These are phyloP conservation scores for Solanum verrucosum DNA, from an alignment of 257 asterid genomes.

Conservation along the genomic window DNA sequence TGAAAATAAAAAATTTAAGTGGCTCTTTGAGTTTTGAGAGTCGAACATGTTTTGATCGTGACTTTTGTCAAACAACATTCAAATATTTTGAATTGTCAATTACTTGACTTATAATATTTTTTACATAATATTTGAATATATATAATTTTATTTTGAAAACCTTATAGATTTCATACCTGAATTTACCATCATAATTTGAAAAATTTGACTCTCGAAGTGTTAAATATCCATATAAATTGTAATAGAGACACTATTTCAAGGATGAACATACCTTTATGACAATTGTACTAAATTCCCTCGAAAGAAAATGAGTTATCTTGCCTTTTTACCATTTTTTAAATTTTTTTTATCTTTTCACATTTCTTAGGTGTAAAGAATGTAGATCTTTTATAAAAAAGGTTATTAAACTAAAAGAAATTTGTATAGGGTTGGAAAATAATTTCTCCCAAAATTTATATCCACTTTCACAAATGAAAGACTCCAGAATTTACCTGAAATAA, in stretches of 20 bases:
- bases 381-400: not conserved
- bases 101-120: too few relatives aligned
- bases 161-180: not conserved
- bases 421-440: not conserved
- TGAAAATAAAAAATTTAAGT: too few relatives aligned
- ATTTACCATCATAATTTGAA: not conserved
- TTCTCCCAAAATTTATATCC: not conserved
- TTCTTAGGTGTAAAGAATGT: too few relatives aligned
- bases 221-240: not conserved
- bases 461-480: not conserved
- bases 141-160: too few relatives aligned
- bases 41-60: too few relatives aligned
- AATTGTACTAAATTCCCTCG: not conserved
- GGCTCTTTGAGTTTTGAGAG: too few relatives aligned
- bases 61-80: too few relatives aligned
- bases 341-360: too few relatives aligned
- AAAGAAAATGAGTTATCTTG: not conserved
- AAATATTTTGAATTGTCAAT: too few relatives aligned
- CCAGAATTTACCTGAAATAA: not conserved
- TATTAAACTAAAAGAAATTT: not conserved
- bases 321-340: not conserved
- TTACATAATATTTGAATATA: too few relatives aligned
- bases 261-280: not conserved
- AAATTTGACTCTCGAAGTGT: not conserved
- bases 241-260: not conserved